Conservation (phyloP, 768 basidiomycete genomes). For the Gautieria morchelliformis region DNA sequence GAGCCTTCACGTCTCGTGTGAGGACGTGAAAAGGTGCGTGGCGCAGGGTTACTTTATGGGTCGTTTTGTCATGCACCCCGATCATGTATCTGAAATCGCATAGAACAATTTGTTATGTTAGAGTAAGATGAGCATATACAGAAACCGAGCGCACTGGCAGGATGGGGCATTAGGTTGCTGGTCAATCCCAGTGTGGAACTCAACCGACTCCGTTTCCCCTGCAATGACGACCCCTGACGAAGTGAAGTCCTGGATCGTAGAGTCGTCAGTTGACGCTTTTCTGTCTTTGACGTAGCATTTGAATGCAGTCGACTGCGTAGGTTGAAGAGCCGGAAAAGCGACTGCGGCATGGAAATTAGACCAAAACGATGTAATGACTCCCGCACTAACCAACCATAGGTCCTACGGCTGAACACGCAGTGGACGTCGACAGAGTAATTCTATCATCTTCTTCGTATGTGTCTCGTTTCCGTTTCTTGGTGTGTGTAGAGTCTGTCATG, state of each 20-base stretch:
- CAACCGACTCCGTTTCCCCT: conserved; percentile 77
- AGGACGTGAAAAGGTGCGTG: conserved; percentile 61
- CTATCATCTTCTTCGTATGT: conserved; percentile 24
- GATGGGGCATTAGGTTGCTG: conserved; percentile 41
- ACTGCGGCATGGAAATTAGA: conserved; percentile 24
- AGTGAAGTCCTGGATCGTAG: conserved; percentile 23
- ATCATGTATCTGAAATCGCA: conserved; percentile 57
- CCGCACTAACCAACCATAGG: conserved; percentile 41
- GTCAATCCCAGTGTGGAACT: conserved; percentile 57
- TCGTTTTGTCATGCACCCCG: conserved; percentile 72
- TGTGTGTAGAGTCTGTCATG: background rate
- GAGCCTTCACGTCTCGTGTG: conserved; percentile 70
- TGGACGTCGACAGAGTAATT: conserved; percentile 28
- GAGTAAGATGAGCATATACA: background rate
- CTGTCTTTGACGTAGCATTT: conserved; percentile 45
- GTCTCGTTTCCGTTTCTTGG: conserved; percentile 43
- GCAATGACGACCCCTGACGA: conserved; percentile 41
- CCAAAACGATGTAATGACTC: background rate
- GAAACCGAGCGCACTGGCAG: conserved; percentile 48
- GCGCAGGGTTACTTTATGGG: conserved; percentile 58
- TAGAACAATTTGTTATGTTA: background rate
- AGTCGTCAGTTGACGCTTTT: conserved; percentile 18
- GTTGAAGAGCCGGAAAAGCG: conserved; percentile 55
- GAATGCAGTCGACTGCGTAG: conserved; percentile 52
- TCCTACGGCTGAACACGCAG: conserved; percentile 30